phyloP scores from a whole-genome alignment of 116 monocot species.

The Trichopus zeylanicus region DNA sequence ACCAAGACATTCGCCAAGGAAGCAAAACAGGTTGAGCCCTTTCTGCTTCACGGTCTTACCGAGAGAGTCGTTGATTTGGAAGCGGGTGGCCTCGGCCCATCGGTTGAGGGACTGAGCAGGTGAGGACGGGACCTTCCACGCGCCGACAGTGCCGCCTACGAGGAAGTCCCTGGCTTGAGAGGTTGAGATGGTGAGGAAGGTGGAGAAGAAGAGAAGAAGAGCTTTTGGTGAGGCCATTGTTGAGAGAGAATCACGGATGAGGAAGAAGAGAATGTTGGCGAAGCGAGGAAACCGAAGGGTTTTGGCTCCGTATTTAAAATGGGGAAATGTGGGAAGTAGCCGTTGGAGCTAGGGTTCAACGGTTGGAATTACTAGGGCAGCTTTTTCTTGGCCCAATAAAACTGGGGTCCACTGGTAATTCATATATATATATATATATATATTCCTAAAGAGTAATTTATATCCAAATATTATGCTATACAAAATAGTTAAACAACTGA shows the following conservation, averaged over 20 bases:
- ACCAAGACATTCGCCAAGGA: too few relatives aligned
- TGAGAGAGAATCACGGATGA: background rate
- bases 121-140: conserved; percentile 39
- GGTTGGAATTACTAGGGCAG: background rate
- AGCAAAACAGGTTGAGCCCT: too few relatives aligned
- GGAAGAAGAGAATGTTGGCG: background rate
- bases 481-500: too few relatives aligned
- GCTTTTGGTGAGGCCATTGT: too few relatives aligned
- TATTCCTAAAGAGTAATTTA: too few relatives aligned
- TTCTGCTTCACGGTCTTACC: too few relatives aligned
- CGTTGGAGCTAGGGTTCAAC: conserved; percentile 15
- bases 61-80: conserved; percentile 68
- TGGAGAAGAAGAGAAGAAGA: background rate
- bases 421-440: too few relatives aligned
- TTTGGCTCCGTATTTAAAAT: background rate
- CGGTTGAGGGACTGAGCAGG: conserved; percentile 31
- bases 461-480: too few relatives aligned
- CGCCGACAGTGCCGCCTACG: conserved; percentile 32
- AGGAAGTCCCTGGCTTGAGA: conserved; percentile 35
- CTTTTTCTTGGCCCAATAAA: background rate
- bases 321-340: conserved; percentile 11
- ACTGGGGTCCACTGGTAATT: too few relatives aligned
- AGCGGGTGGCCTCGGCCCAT: conserved; percentile 52
- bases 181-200: conserved; percentile 2
- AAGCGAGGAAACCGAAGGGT: too few relatives aligned